Conservation (phyloP, 2,329 filamentous ascomycete genomes). For the Fusarium sublunatum region DNA sequence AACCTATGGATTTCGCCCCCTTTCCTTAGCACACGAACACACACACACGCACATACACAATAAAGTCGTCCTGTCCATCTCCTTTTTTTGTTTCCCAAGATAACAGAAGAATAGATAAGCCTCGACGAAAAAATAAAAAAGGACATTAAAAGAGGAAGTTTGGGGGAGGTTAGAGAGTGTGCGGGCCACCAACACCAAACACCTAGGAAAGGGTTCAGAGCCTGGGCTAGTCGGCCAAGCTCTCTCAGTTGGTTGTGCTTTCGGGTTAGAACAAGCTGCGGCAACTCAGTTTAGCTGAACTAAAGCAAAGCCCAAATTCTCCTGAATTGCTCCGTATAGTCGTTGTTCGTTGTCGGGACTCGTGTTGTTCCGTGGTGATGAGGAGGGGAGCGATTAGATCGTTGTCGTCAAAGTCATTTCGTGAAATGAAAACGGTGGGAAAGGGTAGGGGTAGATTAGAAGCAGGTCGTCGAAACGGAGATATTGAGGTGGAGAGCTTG, state of each 20-base stretch:
- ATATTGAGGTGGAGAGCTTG: conserved; percentile 31
- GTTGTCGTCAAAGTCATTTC: conserved; percentile 34
- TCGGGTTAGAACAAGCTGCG: conserved; percentile 5
- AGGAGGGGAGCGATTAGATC: conserved; percentile 22
- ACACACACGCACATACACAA: conserved; percentile 28
- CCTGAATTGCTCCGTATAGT: conserved; percentile 34
- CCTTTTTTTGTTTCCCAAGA: conserved; percentile 44
- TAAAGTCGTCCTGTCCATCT: conserved; percentile 35
- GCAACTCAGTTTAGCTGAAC: conserved; percentile 18
- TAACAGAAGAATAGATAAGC: conserved; percentile 44
- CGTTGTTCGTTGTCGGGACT: conserved; percentile 19
- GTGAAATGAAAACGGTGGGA: conserved; percentile 24
- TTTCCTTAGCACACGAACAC: conserved; percentile 28
- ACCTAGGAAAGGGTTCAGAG: conserved; percentile 15
- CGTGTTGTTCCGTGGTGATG: conserved; percentile 14
- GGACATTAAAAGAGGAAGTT: conserved; percentile 41
- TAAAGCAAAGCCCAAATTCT: conserved; percentile 27
- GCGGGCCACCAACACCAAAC: conserved; percentile 29
- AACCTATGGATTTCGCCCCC: conserved; percentile 33
- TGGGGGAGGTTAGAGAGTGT: conserved; percentile 11
- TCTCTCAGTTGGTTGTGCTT: conserved; percentile 15
- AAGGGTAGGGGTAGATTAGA: conserved; percentile 23
- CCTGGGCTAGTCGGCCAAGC: conserved; percentile 26
- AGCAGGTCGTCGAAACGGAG: conserved; percentile 28
- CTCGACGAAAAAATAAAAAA: conserved; percentile 45